Conservation (phyloP, 2,329 filamentous ascomycete genomes). For the Microcyclospora pomicola region DNA sequence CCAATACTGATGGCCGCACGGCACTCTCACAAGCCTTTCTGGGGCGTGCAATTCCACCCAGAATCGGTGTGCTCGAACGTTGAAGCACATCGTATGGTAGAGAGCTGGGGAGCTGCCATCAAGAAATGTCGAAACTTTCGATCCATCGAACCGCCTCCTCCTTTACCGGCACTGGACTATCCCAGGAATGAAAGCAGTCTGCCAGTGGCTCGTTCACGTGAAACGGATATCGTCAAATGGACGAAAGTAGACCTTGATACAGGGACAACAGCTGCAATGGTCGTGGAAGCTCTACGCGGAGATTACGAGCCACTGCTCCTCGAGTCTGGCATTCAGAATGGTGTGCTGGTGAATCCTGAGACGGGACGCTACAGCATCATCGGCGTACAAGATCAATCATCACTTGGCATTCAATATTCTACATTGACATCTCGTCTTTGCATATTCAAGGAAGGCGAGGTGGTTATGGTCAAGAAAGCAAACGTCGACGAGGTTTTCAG, state of each 20-base stretch:
- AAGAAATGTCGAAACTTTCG: conserved; percentile 30
- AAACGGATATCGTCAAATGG: not conserved
- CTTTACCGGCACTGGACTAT: not conserved
- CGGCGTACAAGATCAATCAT: conserved; percentile 41
- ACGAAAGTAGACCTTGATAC: not conserved
- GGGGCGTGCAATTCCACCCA: conserved; percentile 82
- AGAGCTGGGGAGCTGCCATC: conserved; percentile 54
- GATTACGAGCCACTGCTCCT: conserved; percentile 28
- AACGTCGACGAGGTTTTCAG: conserved; percentile 25
- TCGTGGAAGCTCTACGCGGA: conserved; percentile 23
- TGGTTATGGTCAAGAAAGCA: conserved; percentile 3
- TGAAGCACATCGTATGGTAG: conserved; percentile 49
- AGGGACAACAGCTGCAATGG: conserved; percentile 7
- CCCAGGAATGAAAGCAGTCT: not conserved
- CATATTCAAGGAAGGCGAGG: not conserved
- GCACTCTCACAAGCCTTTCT: conserved; percentile 58
- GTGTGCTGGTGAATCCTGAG: conserved; percentile 28
- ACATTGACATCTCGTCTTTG: conserved; percentile 6
- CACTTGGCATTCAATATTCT: conserved; percentile 13
- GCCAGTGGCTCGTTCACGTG: too few species aligned
- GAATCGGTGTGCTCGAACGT: conserved; percentile 74
- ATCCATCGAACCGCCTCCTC: not conserved
- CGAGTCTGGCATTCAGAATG: conserved; percentile 34
- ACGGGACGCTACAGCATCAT: conserved; percentile 61
- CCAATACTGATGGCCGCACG: conserved; percentile 63